These are phyloP conservation scores for Verbena officinalis DNA, from an alignment of 257 asterid species.

Conservation along the genomic window DNA sequence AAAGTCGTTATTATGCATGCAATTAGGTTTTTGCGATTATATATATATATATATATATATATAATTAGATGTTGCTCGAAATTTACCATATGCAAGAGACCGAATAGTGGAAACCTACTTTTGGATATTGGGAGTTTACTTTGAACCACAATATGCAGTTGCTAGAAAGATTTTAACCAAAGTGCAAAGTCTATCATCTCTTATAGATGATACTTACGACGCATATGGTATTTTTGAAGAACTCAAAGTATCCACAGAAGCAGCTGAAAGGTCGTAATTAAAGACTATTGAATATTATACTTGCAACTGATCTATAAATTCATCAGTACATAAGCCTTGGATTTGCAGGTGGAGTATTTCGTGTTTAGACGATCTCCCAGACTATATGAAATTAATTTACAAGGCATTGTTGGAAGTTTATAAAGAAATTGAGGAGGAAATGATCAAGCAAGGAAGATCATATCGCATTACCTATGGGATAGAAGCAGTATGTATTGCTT, in stretches of 20 bases:
- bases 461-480: slow-evolving; percentile 33
- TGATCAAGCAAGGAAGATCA: slow-evolving; percentile 25
- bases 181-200: slow-evolving; percentile 8
- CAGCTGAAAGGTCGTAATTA: slow-evolving; percentile 40
- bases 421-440: slow-evolving; percentile 35
- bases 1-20: no score
- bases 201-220: slow-evolving; percentile 39
- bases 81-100: slow-evolving; percentile 35
- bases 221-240: slow-evolving; percentile 38
- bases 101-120: slow-evolving; percentile 43
- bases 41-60: no score
- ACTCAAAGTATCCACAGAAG: slow-evolving; percentile 34
- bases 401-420: slow-evolving; percentile 31
- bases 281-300: no score
- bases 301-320: no score
- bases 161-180: slow-evolving; percentile 34
- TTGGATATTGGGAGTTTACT: slow-evolving; percentile 38
- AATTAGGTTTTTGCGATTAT: background rate
- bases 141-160: slow-evolving; percentile 34
- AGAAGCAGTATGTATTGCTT: slow-evolving; percentile 27
- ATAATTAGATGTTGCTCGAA: slow-evolving; percentile 19
- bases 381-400: slow-evolving; percentile 39
- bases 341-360: slow-evolving; percentile 38
- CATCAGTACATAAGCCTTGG: no score
- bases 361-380: slow-evolving; percentile 38